These are phyloP conservation scores for Oryza australiensis DNA, from an alignment of 176 grass and related monocot species.

Conservation along the genomic window DNA sequence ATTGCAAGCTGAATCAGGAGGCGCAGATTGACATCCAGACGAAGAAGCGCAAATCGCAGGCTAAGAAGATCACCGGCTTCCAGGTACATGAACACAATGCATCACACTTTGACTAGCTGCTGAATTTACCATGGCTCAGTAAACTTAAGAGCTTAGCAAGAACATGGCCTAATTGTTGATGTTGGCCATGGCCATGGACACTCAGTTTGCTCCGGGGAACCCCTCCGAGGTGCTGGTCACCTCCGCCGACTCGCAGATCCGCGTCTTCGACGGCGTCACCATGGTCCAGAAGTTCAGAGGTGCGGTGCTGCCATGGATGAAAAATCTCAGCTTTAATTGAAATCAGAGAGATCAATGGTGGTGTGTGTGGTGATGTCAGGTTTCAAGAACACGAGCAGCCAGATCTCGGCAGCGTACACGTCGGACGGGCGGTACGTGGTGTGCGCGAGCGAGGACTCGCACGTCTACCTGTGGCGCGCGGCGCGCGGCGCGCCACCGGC, in stretches of 20 bases:
- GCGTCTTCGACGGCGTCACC: slow-evolving; percentile 76
- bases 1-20: slow-evolving; percentile 66
- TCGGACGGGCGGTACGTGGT: slow-evolving; percentile 66
- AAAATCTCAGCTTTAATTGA: neutral
- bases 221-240: slow-evolving; percentile 77
- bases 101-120: neutral
- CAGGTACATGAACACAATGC: slow-evolving; percentile 45
- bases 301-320: neutral
- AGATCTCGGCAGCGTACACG: slow-evolving; percentile 87
- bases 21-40: slow-evolving; percentile 64
- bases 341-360: neutral
- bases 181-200: neutral
- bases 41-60: slow-evolving; percentile 75
- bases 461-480: slow-evolving; percentile 63
- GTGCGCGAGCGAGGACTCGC: slow-evolving; percentile 88
- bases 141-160: neutral
- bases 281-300: slow-evolving; percentile 96
- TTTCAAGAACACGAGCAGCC: slow-evolving; percentile 97
- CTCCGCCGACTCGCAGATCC: slow-evolving; percentile 94
- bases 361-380: slow-evolving; percentile 29
- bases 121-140: neutral
- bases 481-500: slow-evolving; percentile 30
- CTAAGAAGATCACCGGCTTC: slow-evolving; percentile 91
- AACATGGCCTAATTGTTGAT: neutral
- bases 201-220: slow-evolving; percentile 72